These are phyloP conservation scores for Brettanomyces anomalus DNA, from an alignment of 805 yeast genomes.

Conservation along the genomic window DNA sequence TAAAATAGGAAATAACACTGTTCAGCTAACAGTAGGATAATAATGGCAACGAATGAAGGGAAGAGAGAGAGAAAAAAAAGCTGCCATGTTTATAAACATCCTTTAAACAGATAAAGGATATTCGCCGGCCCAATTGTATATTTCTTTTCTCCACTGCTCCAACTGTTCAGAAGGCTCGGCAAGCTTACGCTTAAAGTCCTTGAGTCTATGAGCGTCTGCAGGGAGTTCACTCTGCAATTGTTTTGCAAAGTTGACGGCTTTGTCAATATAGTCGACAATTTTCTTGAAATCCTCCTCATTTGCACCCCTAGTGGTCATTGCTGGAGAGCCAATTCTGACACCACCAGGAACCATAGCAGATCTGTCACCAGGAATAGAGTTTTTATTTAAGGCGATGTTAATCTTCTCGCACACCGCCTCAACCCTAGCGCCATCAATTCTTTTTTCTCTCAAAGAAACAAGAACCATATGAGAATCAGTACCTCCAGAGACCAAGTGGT, in stretches of 20 bases:
- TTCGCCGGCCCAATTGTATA: constrained; percentile 84
- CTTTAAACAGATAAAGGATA: constrained; percentile 58
- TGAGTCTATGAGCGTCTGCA: constrained; percentile 86
- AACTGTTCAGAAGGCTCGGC: constrained; percentile 65
- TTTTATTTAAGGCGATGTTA: constrained; percentile 94
- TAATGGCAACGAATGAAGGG: no score
- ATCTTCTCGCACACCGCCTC: constrained; percentile 91
- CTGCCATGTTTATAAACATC: not conserved
- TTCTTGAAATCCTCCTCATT: constrained; percentile 77
- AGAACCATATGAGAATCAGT: constrained; percentile 97
- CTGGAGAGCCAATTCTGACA: constrained; percentile 96
- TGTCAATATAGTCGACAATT: constrained; percentile 74
- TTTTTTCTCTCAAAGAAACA: constrained; percentile 79
- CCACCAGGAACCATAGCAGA: constrained; percentile 97
- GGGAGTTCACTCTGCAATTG: constrained; percentile 74
- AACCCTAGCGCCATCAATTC: constrained; percentile 94
- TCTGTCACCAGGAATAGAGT: constrained; percentile 96
- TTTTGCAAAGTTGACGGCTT: constrained; percentile 68
- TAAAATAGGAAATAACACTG: no score
- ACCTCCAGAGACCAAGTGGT: constrained; percentile 83
- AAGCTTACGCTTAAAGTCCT: constrained; percentile 86
- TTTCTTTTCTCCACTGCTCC: constrained; percentile 61
- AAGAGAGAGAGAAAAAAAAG: no score
- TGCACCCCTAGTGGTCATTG: constrained; percentile 96
- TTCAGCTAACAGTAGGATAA: no score